Conservation (phyloP, 768 basidiomycete species). For the Xerocomus spinulosus region DNA sequence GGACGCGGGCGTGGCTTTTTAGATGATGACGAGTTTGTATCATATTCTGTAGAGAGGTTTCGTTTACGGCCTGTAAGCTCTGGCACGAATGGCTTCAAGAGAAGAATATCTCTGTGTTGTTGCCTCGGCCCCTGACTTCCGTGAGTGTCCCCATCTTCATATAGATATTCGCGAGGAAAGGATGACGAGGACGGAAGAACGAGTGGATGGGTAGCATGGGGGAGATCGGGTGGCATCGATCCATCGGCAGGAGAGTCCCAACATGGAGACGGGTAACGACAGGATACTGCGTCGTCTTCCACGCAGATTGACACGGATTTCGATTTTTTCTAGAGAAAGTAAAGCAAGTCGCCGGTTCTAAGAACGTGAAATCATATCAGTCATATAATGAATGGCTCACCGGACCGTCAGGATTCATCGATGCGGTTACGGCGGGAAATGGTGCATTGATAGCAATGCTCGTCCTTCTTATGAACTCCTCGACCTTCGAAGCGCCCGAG, state of each 20-base stretch:
- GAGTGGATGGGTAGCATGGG: background rate
- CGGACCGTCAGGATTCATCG: conserved; percentile 13
- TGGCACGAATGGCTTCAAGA: background rate
- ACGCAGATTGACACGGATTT: conserved; percentile 10
- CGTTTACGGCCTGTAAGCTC: conserved; percentile 16
- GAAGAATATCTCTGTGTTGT: background rate
- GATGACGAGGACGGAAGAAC: background rate
- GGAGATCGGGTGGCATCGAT: background rate
- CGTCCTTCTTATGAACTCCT: conserved; percentile 16
- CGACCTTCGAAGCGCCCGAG: background rate
- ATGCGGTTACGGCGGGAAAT: background rate
- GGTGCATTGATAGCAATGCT: background rate
- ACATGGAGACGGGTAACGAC: background rate
- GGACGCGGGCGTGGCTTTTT: conserved; percentile 10
- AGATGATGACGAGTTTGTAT: background rate
- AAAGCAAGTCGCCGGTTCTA: background rate
- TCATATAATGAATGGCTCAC: conserved; percentile 10
- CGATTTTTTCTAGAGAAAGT: conserved; percentile 6
- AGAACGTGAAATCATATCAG: background rate
- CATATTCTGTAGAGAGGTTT: conserved; percentile 4
- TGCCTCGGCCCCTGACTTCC: background rate
- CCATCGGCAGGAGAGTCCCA: background rate
- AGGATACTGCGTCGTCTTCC: conserved; percentile 1
- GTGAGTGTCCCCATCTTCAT: background rate
- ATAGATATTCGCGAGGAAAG: background rate